Conservation (phyloP, 2,329 filamentous ascomycete species). For the Periconia macrospinosa region DNA sequence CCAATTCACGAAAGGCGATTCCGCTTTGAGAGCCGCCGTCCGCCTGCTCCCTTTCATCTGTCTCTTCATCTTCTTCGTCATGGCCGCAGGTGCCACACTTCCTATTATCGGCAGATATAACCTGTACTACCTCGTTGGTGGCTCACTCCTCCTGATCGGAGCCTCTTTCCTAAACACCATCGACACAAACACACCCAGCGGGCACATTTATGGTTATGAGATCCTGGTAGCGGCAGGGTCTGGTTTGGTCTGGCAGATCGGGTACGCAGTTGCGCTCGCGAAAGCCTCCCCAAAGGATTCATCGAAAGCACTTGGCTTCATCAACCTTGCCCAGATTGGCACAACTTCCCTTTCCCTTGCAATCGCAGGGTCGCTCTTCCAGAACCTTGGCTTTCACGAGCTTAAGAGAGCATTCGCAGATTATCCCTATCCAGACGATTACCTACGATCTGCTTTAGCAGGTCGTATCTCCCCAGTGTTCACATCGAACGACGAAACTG, state of each 20-base stretch:
- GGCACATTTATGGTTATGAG: constrained; percentile 6
- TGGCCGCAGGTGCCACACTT: neutral
- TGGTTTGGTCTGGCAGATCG: constrained; percentile 5
- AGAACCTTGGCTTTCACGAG: neutral
- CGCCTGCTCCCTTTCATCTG: constrained; percentile 23
- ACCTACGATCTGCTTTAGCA: too few relatives aligned
- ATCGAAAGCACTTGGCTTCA: constrained; percentile 5
- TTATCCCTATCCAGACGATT: too few relatives aligned
- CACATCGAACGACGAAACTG: too few relatives aligned
- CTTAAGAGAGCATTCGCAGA: too few relatives aligned
- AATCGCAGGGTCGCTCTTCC: constrained; percentile 11
- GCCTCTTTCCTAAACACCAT: neutral
- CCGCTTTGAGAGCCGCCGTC: constrained; percentile 17
- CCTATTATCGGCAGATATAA: neutral
- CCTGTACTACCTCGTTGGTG: neutral
- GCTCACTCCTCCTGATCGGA: neutral
- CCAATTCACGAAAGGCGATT: constrained; percentile 19
- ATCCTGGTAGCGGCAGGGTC: constrained; percentile 2
- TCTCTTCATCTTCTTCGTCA: constrained; percentile 1
- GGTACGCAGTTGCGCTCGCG: constrained; percentile 8
- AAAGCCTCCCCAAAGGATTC: constrained; percentile 4
- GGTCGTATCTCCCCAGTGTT: too few relatives aligned
- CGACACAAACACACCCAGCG: neutral
- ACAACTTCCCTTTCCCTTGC: constrained; percentile 10
- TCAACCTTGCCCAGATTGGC: constrained; percentile 12